Evolutionary conservation across 2,329 filamentous ascomycete species (phyloP).

Genomic region (Colletotrichum incanum): DNA sequence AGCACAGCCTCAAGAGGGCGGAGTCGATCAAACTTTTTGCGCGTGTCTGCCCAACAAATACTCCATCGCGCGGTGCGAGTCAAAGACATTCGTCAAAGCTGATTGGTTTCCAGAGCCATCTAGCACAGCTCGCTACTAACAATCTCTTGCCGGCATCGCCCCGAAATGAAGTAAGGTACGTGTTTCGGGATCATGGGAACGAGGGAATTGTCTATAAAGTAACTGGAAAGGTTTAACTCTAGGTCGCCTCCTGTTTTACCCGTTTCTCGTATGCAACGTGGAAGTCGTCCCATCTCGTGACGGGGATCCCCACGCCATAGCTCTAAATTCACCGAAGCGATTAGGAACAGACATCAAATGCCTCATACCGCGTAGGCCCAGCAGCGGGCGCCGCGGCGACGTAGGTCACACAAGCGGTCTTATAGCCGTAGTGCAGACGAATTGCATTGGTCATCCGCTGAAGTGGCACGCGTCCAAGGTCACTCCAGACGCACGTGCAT

Average conservation of each 20-base stretch:
- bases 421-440: not conserved
- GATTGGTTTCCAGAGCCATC: not conserved
- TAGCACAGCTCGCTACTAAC: no score
- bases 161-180: not conserved
- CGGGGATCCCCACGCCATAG: conserved; percentile 5
- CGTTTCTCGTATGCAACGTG: conserved; percentile 26
- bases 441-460: not conserved
- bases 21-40: not conserved
- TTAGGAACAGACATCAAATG: conserved; percentile 19
- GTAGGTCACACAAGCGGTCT: not conserved
- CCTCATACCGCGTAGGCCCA: conserved; percentile 6
- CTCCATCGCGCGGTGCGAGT: not conserved
- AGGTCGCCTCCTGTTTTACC: not conserved
- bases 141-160: not conserved
- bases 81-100: not conserved
- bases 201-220: not conserved
- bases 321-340: not conserved
- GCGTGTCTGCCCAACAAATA: not conserved
- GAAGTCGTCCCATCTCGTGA: conserved; percentile 18
- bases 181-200: not conserved
- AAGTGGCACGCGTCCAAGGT: not conserved
- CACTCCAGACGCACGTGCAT: not conserved
- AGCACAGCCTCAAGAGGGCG: not conserved
- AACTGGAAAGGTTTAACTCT: not conserved
- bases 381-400: not conserved